phyloP scores from a whole-genome alignment of 2,329 filamentous ascomycete genomes.

The Colletotrichum brevisporum region DNA sequence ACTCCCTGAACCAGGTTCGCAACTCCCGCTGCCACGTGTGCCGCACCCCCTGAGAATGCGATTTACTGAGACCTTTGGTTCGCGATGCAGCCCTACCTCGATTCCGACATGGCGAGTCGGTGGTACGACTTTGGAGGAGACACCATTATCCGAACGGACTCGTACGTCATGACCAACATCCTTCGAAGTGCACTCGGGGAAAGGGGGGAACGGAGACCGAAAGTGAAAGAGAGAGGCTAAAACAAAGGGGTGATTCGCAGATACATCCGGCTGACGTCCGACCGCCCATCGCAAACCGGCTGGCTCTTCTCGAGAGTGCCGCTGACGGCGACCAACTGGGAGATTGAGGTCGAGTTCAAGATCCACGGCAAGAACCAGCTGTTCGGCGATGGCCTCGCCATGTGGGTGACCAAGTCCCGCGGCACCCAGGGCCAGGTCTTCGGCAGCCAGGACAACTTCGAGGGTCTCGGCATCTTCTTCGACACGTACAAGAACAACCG shows the following conservation, averaged over 20 bases:
- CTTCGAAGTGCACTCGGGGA: neutral
- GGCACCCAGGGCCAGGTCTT: conserved; percentile 87
- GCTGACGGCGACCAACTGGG: conserved; percentile 98
- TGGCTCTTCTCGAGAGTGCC: conserved; percentile 96
- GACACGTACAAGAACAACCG: conserved; percentile 99
- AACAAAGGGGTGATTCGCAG: conserved; percentile 57
- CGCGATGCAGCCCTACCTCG: conserved; percentile 84
- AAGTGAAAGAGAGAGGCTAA: conserved; percentile 41
- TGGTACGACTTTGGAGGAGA: conserved; percentile 99
- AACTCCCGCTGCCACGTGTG: conserved; percentile 14
- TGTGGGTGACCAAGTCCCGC: conserved; percentile 98
- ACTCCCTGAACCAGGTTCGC: conserved; percentile 81
- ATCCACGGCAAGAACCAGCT: conserved; percentile 90
- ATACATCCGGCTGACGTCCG: conserved; percentile 93
- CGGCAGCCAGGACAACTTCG: conserved; percentile 88
- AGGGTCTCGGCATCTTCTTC: conserved; percentile 94
- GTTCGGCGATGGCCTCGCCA: conserved; percentile 95
- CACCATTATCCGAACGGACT: conserved; percentile 83
- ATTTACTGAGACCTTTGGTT: conserved; percentile 39
- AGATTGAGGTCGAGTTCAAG: conserved; percentile 96
- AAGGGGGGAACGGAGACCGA: neutral
- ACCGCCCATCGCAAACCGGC: conserved; percentile 90
- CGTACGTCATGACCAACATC: conserved; percentile 61
- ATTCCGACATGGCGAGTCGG: conserved; percentile 97
- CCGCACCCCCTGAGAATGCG: conserved; percentile 17